Base-by-base conservation (phyloP, 1,284 basidiomycete species). In the Stereum hirsutum region DNA sequence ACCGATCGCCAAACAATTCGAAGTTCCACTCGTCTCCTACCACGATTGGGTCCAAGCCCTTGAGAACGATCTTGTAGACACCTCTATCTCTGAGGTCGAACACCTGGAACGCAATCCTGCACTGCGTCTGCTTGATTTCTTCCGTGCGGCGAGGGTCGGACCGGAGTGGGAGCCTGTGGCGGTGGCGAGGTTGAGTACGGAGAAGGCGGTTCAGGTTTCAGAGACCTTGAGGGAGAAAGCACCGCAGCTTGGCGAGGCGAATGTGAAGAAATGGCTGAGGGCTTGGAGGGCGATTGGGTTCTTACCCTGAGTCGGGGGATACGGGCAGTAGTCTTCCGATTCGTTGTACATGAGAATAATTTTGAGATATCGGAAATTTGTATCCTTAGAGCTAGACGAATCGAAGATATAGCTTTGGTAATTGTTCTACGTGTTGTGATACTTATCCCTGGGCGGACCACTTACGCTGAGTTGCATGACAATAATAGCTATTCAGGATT, bases 51-150 rank as follows among this genome's bases (percentile, higher is more conserved):
- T 65, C 20, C 37, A 30, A 10, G 49, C 41, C 4, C 52, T 64
- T 24, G 47, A 54, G n/a, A 38, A 43, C n/a, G 50, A 46, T 25
- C 31, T 41, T 25, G 41, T 46, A 17, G 43, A 36, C 15, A 43
- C 37, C 20, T 30, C 47, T 12, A 36, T 47, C 21, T 44, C 42
- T 1, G 49, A 50, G 25, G 47, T 50, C 14, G 53, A 57, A 39
- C 45, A 45, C 17, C 51, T 54, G 40, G 48, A 50, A 20, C 37
- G 27, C 14, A 61, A 60, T 41, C 62, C 62, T 3, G 62, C 59
- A 0, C 44, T 63, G 15, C 54, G 54, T 19, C 46, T 64, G 7
- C 44, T 61, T 34, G 48, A 54, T 6, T 61, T 61, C 49, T 66
- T 54, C 53, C 43, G 47, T 4, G 30, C 32, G 8, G 44, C 43